Evolutionary conservation across 2,329 filamentous ascomycete species (phyloP), one percentile per base, ranked within the genome.

Genomic region (Amesomyces nigricolor): DNA sequence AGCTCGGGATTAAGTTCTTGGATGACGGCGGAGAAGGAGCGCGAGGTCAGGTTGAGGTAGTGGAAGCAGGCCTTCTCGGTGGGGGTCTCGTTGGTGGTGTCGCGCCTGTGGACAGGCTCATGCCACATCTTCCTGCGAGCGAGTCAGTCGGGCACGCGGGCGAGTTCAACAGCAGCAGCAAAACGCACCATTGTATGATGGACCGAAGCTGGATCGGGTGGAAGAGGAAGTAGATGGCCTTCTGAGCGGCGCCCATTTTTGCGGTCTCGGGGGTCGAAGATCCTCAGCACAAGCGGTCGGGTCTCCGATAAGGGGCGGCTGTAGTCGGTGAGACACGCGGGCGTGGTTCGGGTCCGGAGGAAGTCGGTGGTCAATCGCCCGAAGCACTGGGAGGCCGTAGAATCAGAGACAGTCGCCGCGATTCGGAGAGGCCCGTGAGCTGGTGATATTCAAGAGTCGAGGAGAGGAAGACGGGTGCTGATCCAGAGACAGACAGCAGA

Each of bases 1-100:
- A 99, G 84, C 73, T 99, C 92, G 1, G 91, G 91, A 69, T 96
- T 91, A 43, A 99, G 81, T 74, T 99, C 94, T 73, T 95, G 85
- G 62, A 99, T 99, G 68, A 99, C 94, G 46, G 90, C 80, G 51
- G 87, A 79, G 72, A 99, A 99, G 71, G 91, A 96, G 58, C 94
- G 88, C 70, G 91, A 96, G 51, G 94, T 99, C 76, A 87, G 63
- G 65, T 92, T 79, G 62, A 99, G 83, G 71, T 88, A 89, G 61
- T 88, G 76, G 76, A 95, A 97, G 78, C 94, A 97, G 78, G 84
- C 79, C 71, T 83, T 82, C 59, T 95, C 80, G 14, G 86, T 86
- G 52, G 79, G 75, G 29, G 84, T 78, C 73, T 97, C 94, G 63
- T 88, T 88, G 58, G 78, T 77, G 61, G 82, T 79, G 67, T 96